Base-by-base conservation (phyloP, 345 rosid genomes). In the Populus nigra region DNA sequence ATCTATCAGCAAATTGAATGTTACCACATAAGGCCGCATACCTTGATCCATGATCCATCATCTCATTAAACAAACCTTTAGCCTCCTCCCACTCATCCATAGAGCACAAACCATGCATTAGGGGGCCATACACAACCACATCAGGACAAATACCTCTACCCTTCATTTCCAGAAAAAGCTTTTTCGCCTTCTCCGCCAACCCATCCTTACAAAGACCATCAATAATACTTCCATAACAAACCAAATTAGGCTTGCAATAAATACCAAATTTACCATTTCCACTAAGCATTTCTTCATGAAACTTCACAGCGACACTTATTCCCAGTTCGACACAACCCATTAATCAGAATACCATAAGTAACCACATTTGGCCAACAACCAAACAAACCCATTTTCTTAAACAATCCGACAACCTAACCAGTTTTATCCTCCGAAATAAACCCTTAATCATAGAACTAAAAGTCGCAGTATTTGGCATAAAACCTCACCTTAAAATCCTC, bases 181-280 rank as follows among this genome's bases (percentile, higher is more conserved):
- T 78, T 27, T 76, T 70, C 3, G 89, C 84, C 80, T 82, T 80
- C 18, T 78, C 81, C 12, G 82, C 11, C 5, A 27, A 63, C 5
- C 81, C 87, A 73, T 79, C 68, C 66, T 82, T 84, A 38, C 85
- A 82, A 27, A 84, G 79, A 36, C 85, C 84, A 78, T 86, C 73
- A 29, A 86, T 76, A 72, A 84, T 66, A 39, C 66, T 65, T 23
- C 22, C 36, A 73, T 80, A 77, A 50, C 17, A 35, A 67, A 84
- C 22, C 8, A 70, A n/a, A 79, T 74, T 53, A 29, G 85, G 83
- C 76, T 50, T 73, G 36, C 82, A 78, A 35, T 39, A 27, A 11
- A 70, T 22, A 27, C 78, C 77, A 39, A 65, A 65, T 31, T 41
- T 23, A 18, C 73, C 79, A 71, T 71, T 38, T 5, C 61, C 67